Conservation (phyloP, 169 alveolate species). For the Sarcocystis neurona region DNA sequence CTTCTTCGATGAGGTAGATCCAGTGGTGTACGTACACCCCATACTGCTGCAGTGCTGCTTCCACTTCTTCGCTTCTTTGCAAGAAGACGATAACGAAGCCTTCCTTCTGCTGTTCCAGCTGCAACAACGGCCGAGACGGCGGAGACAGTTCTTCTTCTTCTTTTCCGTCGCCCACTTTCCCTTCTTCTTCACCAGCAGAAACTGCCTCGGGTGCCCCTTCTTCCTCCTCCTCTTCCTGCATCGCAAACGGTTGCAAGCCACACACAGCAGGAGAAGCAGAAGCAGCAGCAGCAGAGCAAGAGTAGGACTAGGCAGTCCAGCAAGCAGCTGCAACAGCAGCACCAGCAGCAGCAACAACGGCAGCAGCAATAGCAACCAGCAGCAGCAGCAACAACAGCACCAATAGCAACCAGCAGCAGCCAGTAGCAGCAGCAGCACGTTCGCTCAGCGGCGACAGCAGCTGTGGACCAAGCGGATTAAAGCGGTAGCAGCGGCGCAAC, state of each 20-base stretch:
- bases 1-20: neutral
- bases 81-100: neutral
- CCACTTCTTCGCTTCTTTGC: neutral
- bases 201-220: neutral
- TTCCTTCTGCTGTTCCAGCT: neutral
- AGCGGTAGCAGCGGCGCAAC: too few relatives aligned
- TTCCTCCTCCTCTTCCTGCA: neutral
- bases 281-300: too few relatives aligned
- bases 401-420: too few relatives aligned
- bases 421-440: too few relatives aligned
- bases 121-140: slow-evolving; percentile 1
- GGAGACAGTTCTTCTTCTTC: neutral
- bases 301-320: too few relatives aligned
- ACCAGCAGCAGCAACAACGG: too few relatives aligned
- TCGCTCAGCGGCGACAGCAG: too few relatives aligned
- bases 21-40: neutral
- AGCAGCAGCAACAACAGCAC: too few relatives aligned
- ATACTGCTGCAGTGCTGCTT: neutral
- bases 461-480: too few relatives aligned
- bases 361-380: too few relatives aligned
- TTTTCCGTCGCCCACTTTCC: neutral
- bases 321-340: too few relatives aligned
- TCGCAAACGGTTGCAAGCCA: neutral
- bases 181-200: neutral
- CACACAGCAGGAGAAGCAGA: neutral